These are phyloP conservation scores for Lasiodiplodia gonubiensis DNA, from an alignment of 2,329 filamentous ascomycete species.

Conservation along the genomic window DNA sequence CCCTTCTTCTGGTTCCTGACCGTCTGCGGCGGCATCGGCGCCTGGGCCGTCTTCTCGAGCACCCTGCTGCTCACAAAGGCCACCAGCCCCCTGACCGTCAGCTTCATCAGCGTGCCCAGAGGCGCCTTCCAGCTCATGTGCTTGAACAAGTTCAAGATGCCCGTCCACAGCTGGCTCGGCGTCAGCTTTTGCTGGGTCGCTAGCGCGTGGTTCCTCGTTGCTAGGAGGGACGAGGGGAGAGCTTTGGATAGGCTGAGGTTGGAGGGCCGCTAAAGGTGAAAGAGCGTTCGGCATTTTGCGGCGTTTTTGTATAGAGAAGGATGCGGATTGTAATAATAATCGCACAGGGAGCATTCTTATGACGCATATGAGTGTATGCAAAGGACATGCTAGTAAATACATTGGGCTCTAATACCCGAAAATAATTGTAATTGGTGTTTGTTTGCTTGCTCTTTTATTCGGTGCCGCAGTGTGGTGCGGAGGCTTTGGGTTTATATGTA, in stretches of 20 bases:
- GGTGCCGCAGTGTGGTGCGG: too few relatives aligned
- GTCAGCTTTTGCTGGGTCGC: constrained; percentile 57
- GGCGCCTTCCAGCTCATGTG: constrained; percentile 57
- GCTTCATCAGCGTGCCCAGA: constrained; percentile 57
- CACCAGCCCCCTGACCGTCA: constrained; percentile 57
- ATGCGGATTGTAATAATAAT: not conserved
- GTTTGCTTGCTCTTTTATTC: too few relatives aligned
- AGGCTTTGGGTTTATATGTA: too few relatives aligned
- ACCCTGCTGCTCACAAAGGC: constrained; percentile 57
- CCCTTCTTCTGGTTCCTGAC: constrained; percentile 63
- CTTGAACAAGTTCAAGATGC: constrained; percentile 55
- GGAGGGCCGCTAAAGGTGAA: constrained; percentile 35
- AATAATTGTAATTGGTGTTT: too few relatives aligned
- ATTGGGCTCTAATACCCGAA: too few relatives aligned
- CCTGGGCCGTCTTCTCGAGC: constrained; percentile 56
- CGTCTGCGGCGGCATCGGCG: constrained; percentile 54
- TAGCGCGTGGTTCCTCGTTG: constrained; percentile 56
- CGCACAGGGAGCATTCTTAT: too few relatives aligned
- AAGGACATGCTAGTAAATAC: not conserved
- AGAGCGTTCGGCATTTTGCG: not conserved
- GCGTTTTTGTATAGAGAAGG: not conserved
- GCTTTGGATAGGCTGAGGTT: constrained; percentile 40
- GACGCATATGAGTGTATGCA: not conserved
- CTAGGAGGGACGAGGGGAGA: constrained; percentile 49
- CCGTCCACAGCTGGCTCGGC: constrained; percentile 59